A percentile compares a stretch with the other conserved stretches of the same genome.
phyloP scores from a whole-genome alignment of 495 filamentous ascomycete genomes.

The Podospora conica region DNA sequence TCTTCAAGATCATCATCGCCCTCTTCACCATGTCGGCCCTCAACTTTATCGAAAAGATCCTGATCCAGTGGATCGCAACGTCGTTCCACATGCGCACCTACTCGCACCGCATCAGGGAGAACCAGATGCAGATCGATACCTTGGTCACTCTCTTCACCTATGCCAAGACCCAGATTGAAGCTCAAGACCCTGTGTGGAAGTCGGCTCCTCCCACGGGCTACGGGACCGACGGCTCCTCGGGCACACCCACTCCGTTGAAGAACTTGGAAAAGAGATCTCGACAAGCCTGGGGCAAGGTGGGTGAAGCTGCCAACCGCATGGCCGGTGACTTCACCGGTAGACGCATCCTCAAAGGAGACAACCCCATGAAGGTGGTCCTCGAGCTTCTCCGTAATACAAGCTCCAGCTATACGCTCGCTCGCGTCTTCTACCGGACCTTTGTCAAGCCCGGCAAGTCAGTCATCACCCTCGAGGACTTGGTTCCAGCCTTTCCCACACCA shows the following conservation, averaged over 20 bases:
- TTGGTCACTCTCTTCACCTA: conserved; percentile 65
- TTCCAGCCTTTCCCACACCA: conserved; percentile 69
- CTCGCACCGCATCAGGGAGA: conserved; percentile 83
- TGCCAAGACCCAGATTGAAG: conserved; percentile 65
- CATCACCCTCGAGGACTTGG: conserved; percentile 69
- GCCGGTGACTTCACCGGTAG: conserved; percentile 94
- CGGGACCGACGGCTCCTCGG: conserved; percentile 41
- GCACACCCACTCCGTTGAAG: conserved; percentile 65
- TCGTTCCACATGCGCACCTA: conserved; percentile 91
- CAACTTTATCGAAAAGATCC: conserved; percentile 87
- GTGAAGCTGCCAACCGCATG: conserved; percentile 81
- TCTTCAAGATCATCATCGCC: conserved; percentile 83
- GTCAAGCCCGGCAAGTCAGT: conserved; percentile 67
- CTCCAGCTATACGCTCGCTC: conserved; percentile 80
- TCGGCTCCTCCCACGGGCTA: conserved; percentile 19
- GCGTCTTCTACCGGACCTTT: conserved; percentile 89
- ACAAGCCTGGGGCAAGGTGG: conserved; percentile 68
- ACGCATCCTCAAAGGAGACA: conserved; percentile 62
- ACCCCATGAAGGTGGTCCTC: conserved; percentile 80
- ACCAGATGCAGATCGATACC: conserved; percentile 59
- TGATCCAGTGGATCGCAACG: conserved; percentile 91
- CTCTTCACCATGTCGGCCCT: conserved; percentile 72
- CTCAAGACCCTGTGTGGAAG: conserved; percentile 60
- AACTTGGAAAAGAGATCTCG: conserved; percentile 64
- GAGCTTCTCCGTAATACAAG: conserved; percentile 64